Base-by-base conservation (phyloP, 306 rosid genomes). In the Benincasa hispida region DNA sequence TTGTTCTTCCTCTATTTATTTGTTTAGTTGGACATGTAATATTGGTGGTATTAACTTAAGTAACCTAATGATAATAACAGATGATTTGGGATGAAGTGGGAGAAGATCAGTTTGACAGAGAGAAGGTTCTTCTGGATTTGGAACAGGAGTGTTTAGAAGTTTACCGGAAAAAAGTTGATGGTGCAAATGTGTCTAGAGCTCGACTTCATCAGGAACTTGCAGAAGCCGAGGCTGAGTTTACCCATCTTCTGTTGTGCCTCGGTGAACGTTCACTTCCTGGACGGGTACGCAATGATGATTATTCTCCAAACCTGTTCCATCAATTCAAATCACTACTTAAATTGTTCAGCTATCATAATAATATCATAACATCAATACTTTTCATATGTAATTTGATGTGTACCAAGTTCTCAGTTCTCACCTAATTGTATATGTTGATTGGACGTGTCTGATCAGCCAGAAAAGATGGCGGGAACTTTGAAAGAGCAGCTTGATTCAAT, bases 81-180 rank as follows among this genome's bases (percentile, higher is more conserved):
- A 92, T 89, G 82, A 94, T 94, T 67, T 94, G 98, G 99, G 91
- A 94, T 42, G 99, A 94, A 92, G 87, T 94, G 47, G 99, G 99
- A 82, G 97, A 92, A 87, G 98, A 92, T 51, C 86, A 92, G 77
- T 86, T 85, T 37, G 96, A 89, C 68, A 89, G 96, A 79, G 99
- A 92, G 82, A 94, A 90, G 81, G 87, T 92, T 86, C 85, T 94
- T 79, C 80, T 92, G 58, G 91, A 94, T 81, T 85, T 94, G 79
- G 98, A 92, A 82, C 99, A 90, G 75, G 99, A 92, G 66, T 94
- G 99, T 61, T 89, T 92, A 9, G 93, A 89, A 72, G 93, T 94
- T 62, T 82, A 86, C 77, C 87, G 96, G 81, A 89, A 85, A 84
- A 94, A 90, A 87, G 99, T 94, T 53, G 96, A 94, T 72, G 85